Percentiles rank a stretch among this genome's conserved stretches.
Evolutionary conservation across 495 filamentous ascomycete genomes (phyloP).

Genomic region (Parathielavia appendiculata): DNA sequence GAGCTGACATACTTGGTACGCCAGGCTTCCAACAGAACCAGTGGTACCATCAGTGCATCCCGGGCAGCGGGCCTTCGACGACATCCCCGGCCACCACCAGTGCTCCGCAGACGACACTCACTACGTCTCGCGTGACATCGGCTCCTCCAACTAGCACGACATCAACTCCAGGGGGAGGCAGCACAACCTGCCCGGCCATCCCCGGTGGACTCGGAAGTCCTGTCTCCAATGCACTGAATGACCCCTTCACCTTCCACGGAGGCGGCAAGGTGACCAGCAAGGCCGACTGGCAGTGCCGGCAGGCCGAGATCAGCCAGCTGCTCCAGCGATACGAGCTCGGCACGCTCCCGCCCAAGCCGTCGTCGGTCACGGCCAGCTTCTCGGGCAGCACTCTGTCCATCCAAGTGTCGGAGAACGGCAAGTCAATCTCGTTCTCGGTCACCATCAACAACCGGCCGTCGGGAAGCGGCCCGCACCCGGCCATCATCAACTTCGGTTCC

Average conservation of each 20-base stretch:
- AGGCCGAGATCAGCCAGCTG: conserved; percentile 45
- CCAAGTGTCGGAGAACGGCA: conserved; percentile 40
- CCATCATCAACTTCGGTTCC: conserved; percentile 44
- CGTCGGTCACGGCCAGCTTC: conserved; percentile 38
- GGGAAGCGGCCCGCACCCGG: conserved; percentile 38
- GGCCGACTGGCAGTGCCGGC: conserved; percentile 46
- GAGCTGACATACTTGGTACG: no score
- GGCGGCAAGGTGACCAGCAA: conserved; percentile 42
- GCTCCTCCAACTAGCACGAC: conserved; percentile 10
- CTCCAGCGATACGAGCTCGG: conserved; percentile 52
- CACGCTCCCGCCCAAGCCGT: conserved; percentile 39
- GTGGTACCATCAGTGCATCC: conserved; percentile 42
- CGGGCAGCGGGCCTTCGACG: conserved; percentile 19
- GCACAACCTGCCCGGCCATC: conserved; percentile 18
- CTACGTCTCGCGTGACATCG: conserved; percentile 3
- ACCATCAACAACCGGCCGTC: conserved; percentile 38
- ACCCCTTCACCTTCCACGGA: conserved; percentile 48
- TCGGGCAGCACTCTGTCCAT: conserved; percentile 36
- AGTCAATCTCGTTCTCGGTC: conserved; percentile 47
- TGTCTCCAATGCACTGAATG: conserved; percentile 36
- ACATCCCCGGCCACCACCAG: conserved; percentile 7
- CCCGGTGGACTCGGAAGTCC: conserved; percentile 18
- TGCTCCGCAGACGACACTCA: conserved; percentile 8
- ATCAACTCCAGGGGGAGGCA: not conserved
- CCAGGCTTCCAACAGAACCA: conserved; percentile 30